Percentiles rank a stretch among this genome's conserved stretches.
phyloP scores from a whole-genome alignment of 345 rosid genomes.

The Noccaea bulbosa region DNA sequence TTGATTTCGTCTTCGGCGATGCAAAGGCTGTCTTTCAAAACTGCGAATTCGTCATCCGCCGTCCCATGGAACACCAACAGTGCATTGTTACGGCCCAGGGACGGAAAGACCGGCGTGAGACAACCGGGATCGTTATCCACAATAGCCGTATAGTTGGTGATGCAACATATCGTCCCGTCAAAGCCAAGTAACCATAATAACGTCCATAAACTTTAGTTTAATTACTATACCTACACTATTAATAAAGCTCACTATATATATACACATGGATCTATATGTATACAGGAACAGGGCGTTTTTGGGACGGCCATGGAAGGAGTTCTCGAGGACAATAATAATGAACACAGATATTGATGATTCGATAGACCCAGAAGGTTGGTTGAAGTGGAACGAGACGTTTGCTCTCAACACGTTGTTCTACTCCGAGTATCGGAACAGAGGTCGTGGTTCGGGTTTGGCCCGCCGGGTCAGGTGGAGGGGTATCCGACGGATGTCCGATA shows the following conservation, averaged over 20 bases:
- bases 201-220: background rate
- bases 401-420: slow-evolving; percentile 59
- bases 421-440: slow-evolving; percentile 60
- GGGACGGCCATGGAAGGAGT: slow-evolving; percentile 77
- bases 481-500: slow-evolving; percentile 41
- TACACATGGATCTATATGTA: background rate
- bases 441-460: slow-evolving; percentile 56
- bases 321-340: slow-evolving; percentile 63
- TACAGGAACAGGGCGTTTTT: slow-evolving; percentile 53
- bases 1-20: slow-evolving; percentile 71
- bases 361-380: slow-evolving; percentile 72
- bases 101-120: slow-evolving; percentile 48
- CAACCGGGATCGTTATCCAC: slow-evolving; percentile 65
- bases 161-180: slow-evolving; percentile 43
- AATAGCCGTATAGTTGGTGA: slow-evolving; percentile 62
- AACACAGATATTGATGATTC: slow-evolving; percentile 57
- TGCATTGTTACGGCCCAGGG: slow-evolving; percentile 78
- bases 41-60: slow-evolving; percentile 61
- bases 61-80: slow-evolving; percentile 56
- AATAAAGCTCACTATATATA: background rate
- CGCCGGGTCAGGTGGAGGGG: slow-evolving; percentile 69
- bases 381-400: slow-evolving; percentile 56
- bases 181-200: slow-evolving; percentile 40
- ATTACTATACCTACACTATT: too few species aligned
- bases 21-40: slow-evolving; percentile 67